Conservation (phyloP, 495 filamentous ascomycete species). For the Wilcoxina mikolae region DNA sequence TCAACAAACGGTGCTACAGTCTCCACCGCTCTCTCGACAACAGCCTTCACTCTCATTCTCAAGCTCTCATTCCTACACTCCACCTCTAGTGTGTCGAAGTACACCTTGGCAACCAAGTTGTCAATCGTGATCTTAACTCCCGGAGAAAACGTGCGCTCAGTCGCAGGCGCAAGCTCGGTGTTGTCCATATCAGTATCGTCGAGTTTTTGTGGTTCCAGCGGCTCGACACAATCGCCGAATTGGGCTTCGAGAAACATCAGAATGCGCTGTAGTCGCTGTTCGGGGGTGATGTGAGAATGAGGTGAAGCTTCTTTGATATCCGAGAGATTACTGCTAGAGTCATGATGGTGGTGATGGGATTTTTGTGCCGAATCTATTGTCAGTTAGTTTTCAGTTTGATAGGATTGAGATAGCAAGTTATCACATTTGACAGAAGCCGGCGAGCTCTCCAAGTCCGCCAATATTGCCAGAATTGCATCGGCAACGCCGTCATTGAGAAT, state of each 20-base stretch:
- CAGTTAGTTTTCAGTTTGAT: constrained; percentile 19
- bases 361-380: constrained; percentile 38
- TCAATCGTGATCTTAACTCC: constrained; percentile 79
- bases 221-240: constrained; percentile 66
- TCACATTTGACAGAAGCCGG: constrained; percentile 89
- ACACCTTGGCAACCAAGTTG: constrained; percentile 72
- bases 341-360: constrained; percentile 32
- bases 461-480: constrained; percentile 81
- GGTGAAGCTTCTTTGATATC: constrained; percentile 44
- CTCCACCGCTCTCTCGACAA: constrained; percentile 86
- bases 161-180: constrained; percentile 29
- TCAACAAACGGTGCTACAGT: constrained; percentile 56
- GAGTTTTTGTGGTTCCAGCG: constrained; percentile 43
- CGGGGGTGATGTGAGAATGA: constrained; percentile 52
- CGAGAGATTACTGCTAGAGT: constrained; percentile 39
- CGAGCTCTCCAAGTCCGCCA: constrained; percentile 77
- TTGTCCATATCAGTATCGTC: constrained; percentile 23
- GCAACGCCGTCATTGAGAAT: constrained; percentile 95
- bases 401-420: constrained; percentile 17
- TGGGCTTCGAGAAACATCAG: constrained; percentile 95
- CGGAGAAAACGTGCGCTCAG: constrained; percentile 60
- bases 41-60: constrained; percentile 64
- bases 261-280: constrained; percentile 64
- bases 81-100: constrained; percentile 80
- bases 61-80: constrained; percentile 63